Evolutionary conservation across 768 basidiomycete genomes (phyloP), one percentile per base, ranked within the genome.

Genomic region (Calocera cornea): DNA sequence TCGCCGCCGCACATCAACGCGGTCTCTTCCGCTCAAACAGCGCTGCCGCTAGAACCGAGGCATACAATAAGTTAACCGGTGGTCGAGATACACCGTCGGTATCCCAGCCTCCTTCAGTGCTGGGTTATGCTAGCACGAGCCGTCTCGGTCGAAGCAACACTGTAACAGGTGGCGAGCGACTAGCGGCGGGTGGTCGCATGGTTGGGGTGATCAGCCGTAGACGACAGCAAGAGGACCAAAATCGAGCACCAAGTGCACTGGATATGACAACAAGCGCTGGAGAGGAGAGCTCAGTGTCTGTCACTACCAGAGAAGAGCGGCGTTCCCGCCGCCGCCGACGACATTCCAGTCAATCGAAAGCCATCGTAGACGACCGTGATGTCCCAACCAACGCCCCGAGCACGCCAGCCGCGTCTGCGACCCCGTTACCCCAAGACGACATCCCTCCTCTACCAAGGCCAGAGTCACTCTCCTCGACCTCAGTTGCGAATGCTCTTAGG

Each of bases 1-100:
- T 95, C 40, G 87, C 87, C 73, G 84, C 70, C 81, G 72, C 74
- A 69, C 68, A 74, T 72, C 41, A 69, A 70, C 60, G 77, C 19
- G 87, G 88, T 17, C 83, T 97, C 1, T 87, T 90, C 73, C 87
- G 94, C 22, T 95, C 94, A 1, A 94, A 95, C 74, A 95, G 93
- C 73, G 90, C 85, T 12, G 81, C 90, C n/a, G 89, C 88, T 24
- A 83, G 88, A 60, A 83, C 84, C 72, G 79, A 86, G 76, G 92
- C 92, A 2, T 85, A 95, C 84, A 86, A 86, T 70, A 94, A 92
- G 75, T 80, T 97, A 66, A 92, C 88, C 0, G 89, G 90, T 41
- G 88, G 87, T 31, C 78, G 83, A 54, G 80, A 84, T 27, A 84
- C 87, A 11, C 79, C 83, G 16, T 63, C 73, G 22, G 68, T 72